Evolutionary conservation across 1,139 yeast species (phyloP).

Genomic region (Pneumocystis carinii): DNA sequence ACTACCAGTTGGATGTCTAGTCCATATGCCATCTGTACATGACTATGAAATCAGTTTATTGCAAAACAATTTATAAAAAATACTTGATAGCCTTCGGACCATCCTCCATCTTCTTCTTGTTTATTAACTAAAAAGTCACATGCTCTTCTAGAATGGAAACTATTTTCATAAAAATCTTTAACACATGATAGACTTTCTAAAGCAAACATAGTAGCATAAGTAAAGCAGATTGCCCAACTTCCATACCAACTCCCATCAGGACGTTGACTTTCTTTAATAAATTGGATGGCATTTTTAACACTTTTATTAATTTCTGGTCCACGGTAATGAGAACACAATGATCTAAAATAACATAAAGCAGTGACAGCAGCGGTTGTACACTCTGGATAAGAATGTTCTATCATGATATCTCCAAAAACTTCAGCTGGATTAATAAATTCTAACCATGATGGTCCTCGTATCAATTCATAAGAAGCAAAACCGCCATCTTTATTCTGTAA

Average conservation of each 20-base stretch:
- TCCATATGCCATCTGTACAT: slow-evolving; percentile 45
- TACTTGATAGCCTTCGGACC: slow-evolving; percentile 57
- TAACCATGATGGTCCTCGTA: slow-evolving; percentile 63
- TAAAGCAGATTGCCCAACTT: slow-evolving; percentile 93
- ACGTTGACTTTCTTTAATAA: slow-evolving; percentile 52
- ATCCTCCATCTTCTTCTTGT: slow-evolving; percentile 84
- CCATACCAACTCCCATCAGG: slow-evolving; percentile 96
- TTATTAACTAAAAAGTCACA: slow-evolving; percentile 69
- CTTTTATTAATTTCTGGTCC: slow-evolving; percentile 49
- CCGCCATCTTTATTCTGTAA: slow-evolving; percentile 87
- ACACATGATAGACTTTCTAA: slow-evolving; percentile 73
- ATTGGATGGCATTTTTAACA: slow-evolving; percentile 57
- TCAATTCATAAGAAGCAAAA: slow-evolving; percentile 79
- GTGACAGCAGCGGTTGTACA: slow-evolving; percentile 91
- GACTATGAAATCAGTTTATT: slow-evolving; percentile 6
- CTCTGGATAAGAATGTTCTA: slow-evolving; percentile 94
- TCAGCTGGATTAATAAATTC: slow-evolving; percentile 87
- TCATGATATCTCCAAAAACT: slow-evolving; percentile 96
- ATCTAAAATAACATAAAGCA: slow-evolving; percentile 68
- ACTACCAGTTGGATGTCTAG: slow-evolving; percentile 41
- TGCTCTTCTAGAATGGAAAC: slow-evolving; percentile 49
- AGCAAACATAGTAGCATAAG: slow-evolving; percentile 97
- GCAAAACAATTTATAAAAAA: not conserved
- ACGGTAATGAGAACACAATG: slow-evolving; percentile 45
- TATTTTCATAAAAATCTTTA: slow-evolving; percentile 47